A percentile compares a stretch with the other conserved stretches of the same genome.
phyloP scores from a whole-genome alignment of 441 rosid genomes.

The Oxalis stricta region DNA sequence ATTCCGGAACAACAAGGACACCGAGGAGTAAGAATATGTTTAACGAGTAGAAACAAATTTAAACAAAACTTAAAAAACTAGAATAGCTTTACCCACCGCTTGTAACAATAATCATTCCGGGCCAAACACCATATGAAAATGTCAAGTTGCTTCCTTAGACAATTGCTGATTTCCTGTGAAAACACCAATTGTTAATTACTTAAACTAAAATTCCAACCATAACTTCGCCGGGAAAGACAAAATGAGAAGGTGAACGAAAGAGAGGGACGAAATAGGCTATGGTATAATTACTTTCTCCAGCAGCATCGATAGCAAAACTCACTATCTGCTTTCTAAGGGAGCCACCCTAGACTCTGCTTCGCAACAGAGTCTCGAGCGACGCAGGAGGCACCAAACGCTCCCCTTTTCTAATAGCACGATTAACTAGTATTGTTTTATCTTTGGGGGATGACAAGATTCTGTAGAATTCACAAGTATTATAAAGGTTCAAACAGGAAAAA shows the following conservation, averaged over 20 bases:
- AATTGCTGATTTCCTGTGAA: slow-evolving; percentile 40
- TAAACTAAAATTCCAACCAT: neutral
- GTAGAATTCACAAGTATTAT: too few relatives aligned
- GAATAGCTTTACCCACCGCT: slow-evolving; percentile 63
- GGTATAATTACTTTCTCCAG: slow-evolving; percentile 56
- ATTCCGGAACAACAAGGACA: neutral
- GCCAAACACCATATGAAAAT: slow-evolving; percentile 63
- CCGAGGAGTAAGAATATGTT: neutral
- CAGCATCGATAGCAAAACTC: slow-evolving; percentile 40
- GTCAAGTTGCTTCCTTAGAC: slow-evolving; percentile 61
- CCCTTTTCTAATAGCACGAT: slow-evolving; percentile 77
- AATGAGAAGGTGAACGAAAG: neutral
- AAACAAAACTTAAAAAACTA: neutral
- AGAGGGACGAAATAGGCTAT: neutral
- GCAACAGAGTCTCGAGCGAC: slow-evolving; percentile 51
- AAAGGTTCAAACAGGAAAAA: neutral
- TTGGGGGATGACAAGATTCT: slow-evolving; percentile 72
- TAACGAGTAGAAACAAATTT: neutral
- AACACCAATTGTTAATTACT: neutral
- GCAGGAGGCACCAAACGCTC: slow-evolving; percentile 79
- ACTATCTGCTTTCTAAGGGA: slow-evolving; percentile 57
- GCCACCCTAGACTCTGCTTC: slow-evolving; percentile 55
- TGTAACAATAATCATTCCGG: slow-evolving; percentile 62
- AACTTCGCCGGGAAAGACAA: too few relatives aligned
- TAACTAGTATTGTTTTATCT: slow-evolving; percentile 56